These are phyloP conservation scores for Penicillium subrubescens DNA, from an alignment of 495 filamentous ascomycete species.

Conservation along the genomic window DNA sequence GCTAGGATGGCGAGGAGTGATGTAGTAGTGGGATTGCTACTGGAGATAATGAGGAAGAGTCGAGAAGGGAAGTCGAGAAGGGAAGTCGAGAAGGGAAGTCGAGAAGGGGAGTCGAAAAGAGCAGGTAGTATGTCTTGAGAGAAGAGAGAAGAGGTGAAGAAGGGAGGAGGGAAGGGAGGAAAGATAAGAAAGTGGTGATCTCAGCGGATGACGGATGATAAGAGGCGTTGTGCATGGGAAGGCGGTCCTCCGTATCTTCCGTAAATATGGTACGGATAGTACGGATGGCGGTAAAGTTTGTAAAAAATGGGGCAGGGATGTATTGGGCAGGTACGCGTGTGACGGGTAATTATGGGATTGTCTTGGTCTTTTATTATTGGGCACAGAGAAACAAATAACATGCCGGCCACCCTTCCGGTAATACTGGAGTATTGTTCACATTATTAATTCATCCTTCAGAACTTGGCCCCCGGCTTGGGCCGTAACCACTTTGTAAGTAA, in stretches of 20 bases:
- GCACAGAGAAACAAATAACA: background rate
- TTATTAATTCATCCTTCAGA: background rate
- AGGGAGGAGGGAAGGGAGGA: constrained; percentile 3
- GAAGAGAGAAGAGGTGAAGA: background rate
- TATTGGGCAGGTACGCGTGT: constrained; percentile 37
- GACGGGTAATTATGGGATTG: constrained; percentile 22
- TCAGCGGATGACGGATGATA: constrained; percentile 24
- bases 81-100: constrained; percentile 3
- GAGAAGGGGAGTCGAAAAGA: constrained; percentile 10
- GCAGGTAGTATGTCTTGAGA: background rate
- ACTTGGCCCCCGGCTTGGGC: background rate
- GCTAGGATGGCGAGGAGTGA: background rate
- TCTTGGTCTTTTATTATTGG: background rate
- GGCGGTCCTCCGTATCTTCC: too few species aligned
- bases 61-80: constrained; percentile 10
- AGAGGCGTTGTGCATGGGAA: constrained; percentile 6
- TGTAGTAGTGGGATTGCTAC: background rate
- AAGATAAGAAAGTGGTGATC: constrained; percentile 32
- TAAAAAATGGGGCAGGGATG: constrained; percentile 2
- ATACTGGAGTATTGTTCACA: too few species aligned
- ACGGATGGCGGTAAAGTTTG: background rate
- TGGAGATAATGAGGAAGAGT: background rate
- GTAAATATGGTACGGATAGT: too few species aligned
- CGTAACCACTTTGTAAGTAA: background rate
- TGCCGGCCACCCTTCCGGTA: constrained; percentile 4